A percentile compares a stretch with the other conserved stretches of the same genome.
These are phyloP conservation scores for Rhizodiscina lignyota DNA, from an alignment of 495 filamentous ascomycete species.

Conservation along the genomic window DNA sequence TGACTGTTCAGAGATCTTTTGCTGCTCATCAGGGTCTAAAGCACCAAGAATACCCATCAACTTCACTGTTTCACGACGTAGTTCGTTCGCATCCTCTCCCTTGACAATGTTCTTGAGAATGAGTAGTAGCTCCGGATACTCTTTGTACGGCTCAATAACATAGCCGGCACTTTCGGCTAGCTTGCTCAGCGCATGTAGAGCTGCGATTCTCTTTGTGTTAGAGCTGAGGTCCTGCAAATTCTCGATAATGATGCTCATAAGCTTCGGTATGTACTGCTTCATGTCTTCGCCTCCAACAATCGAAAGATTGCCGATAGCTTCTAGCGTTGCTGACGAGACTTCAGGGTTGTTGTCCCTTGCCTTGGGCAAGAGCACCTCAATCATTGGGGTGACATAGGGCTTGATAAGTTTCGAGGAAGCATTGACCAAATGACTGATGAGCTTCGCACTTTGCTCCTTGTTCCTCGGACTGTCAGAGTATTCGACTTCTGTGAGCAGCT, in stretches of 20 bases:
- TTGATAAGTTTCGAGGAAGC: slow-evolving; percentile 83
- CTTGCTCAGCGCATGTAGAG: slow-evolving; percentile 78
- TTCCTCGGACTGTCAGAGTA: slow-evolving; percentile 86
- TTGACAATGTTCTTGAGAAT: slow-evolving; percentile 89
- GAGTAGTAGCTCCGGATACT: slow-evolving; percentile 82
- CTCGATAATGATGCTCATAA: slow-evolving; percentile 91
- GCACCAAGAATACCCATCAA: slow-evolving; percentile 93
- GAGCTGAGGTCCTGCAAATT: slow-evolving; percentile 87
- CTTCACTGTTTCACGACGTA: slow-evolving; percentile 89
- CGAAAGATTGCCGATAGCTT: slow-evolving; percentile 81
- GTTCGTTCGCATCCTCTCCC: slow-evolving; percentile 62
- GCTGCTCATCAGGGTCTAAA: slow-evolving; percentile 89
- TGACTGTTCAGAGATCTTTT: slow-evolving; percentile 31
- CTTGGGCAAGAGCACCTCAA: slow-evolving; percentile 76
- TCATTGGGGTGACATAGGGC: slow-evolving; percentile 90
- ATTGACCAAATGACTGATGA: slow-evolving; percentile 81
- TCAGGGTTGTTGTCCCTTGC: slow-evolving; percentile 65
- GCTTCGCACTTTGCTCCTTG: slow-evolving; percentile 87
- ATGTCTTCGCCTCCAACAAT: slow-evolving; percentile 87
- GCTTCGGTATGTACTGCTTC: slow-evolving; percentile 63
- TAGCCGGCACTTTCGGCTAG: slow-evolving; percentile 90
- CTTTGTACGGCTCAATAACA: slow-evolving; percentile 89
- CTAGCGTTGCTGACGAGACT: slow-evolving; percentile 83
- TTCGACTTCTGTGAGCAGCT: slow-evolving; percentile 86
- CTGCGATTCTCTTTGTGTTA: slow-evolving; percentile 72